phyloP scores from a whole-genome alignment of 2,329 filamentous ascomycete species.

The Pyricularia sp. region DNA sequence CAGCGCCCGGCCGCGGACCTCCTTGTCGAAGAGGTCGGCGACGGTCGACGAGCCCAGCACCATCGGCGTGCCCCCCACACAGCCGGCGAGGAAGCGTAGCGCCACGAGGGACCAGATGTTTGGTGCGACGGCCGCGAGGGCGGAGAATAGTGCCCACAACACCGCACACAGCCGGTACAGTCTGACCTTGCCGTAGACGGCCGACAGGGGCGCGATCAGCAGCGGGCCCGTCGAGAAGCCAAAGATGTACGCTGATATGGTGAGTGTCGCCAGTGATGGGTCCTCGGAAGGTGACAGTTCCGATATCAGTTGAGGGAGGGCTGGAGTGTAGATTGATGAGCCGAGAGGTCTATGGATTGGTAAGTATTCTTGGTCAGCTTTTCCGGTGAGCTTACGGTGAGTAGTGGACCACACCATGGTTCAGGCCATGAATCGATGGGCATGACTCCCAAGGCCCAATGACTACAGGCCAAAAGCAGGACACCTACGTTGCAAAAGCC shows the following conservation, averaged over 20 bases:
- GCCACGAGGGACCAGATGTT: conserved; percentile 26
- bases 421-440: no score
- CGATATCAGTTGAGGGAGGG: neutral
- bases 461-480: no score
- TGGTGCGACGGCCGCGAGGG: neutral
- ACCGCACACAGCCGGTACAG: neutral
- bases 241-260: neutral
- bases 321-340: neutral
- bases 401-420: no score
- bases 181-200: neutral
- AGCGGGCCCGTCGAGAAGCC: neutral
- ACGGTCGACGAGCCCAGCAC: conserved; percentile 56
- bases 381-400: neutral
- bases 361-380: neutral
- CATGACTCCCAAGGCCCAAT: no score
- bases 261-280: neutral
- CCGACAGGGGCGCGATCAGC: neutral
- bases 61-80: conserved; percentile 47
- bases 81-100: conserved; percentile 48
- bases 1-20: conserved; percentile 42
- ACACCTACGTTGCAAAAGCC: neutral
- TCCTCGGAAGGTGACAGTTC: neutral
- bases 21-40: conserved; percentile 49
- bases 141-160: neutral
- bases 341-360: neutral